phyloP scores from a whole-genome alignment of 345 rosid species.

The Raphanus sativus region DNA sequence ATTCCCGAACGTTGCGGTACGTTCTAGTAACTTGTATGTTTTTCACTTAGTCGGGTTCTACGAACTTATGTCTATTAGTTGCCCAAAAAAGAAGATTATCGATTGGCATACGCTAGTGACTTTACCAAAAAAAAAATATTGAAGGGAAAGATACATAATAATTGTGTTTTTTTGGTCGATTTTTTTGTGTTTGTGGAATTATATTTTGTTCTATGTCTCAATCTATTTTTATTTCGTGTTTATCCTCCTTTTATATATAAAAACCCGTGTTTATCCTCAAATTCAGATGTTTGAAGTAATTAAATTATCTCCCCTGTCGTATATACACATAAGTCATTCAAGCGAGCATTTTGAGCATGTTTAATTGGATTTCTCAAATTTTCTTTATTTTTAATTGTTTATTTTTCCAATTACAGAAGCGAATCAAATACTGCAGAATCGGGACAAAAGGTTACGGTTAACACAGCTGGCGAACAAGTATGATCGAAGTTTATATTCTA shows the following conservation, averaged over 20 bases:
- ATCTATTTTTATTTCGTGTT: background rate
- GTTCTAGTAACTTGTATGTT: background rate
- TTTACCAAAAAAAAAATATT: background rate
- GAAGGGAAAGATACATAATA: background rate
- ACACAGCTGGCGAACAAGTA: constrained; percentile 25
- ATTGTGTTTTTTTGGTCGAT: background rate
- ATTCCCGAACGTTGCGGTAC: constrained; percentile 15
- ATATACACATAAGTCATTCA: background rate
- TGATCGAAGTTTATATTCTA: background rate
- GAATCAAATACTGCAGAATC: background rate
- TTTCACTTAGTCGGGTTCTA: background rate
- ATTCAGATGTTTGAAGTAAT: background rate
- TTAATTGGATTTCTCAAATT: background rate
- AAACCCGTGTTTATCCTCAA: background rate
- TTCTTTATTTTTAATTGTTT: background rate
- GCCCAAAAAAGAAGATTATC: background rate
- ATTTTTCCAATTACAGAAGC: constrained; percentile 24
- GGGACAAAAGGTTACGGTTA: constrained; percentile 15
- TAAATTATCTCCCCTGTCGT: background rate
- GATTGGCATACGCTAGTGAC: background rate
- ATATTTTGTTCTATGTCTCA: background rate
- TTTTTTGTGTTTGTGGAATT: background rate
- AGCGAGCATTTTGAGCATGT: background rate
- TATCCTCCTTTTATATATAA: background rate
- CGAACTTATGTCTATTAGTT: background rate